Evolutionary conservation across 2,329 filamentous ascomycete genomes (phyloP).

Genomic region (Cladosporium sp.): DNA sequence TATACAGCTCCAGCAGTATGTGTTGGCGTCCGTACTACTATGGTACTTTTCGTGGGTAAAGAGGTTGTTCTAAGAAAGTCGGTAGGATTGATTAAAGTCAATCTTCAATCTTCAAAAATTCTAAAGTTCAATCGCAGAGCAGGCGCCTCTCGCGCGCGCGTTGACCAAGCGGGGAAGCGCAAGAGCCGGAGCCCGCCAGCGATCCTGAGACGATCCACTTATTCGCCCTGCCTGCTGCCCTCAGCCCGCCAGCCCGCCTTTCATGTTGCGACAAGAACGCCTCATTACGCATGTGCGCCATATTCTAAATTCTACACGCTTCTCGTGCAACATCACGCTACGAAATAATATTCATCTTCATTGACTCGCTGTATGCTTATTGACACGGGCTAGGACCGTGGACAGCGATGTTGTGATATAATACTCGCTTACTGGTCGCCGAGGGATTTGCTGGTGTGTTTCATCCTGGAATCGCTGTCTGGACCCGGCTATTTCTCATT

Average conservation of each 20-base stretch:
- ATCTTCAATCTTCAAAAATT: no score
- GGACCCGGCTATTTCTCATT: background rate
- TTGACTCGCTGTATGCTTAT: background rate
- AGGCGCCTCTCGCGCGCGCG: no score
- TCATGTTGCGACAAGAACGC: background rate
- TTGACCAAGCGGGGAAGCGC: background rate
- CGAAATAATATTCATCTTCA: background rate
- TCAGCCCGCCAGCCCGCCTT: background rate
- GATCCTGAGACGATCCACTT: no score
- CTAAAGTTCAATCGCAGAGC: no score
- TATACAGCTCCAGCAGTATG: no score
- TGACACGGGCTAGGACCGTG: background rate
- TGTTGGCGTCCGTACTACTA: no score
- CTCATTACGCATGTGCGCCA: background rate
- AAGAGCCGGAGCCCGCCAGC: no score
- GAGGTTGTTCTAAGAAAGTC: no score
- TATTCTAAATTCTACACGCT: background rate
- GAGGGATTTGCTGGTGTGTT: background rate
- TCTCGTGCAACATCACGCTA: background rate
- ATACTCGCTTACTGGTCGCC: background rate
- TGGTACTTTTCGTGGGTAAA: no score
- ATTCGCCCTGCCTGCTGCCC: no score
- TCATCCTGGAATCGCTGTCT: background rate
- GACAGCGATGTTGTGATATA: background rate
- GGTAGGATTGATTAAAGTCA: background rate